These are phyloP conservation scores for Mucor plumbeus DNA, from an alignment of 371 early-diverging fungal species.

Conservation along the genomic window DNA sequence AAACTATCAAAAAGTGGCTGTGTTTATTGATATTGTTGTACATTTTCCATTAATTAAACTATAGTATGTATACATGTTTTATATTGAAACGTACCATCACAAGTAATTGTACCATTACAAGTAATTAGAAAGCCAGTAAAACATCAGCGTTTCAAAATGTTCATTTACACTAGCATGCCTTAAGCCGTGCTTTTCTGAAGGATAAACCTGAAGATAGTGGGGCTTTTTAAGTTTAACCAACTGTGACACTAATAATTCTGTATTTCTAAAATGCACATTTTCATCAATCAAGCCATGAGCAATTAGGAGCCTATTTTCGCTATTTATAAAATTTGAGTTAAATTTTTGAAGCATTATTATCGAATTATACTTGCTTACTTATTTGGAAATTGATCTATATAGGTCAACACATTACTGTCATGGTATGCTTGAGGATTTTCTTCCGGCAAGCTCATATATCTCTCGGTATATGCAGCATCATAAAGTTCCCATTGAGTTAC, in stretches of 20 bases:
- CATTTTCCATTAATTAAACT: too few species aligned
- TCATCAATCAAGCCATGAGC: conserved; percentile 85
- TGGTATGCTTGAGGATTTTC: conserved; percentile 60
- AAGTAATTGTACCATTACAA: conserved; percentile 54
- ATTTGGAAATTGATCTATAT: conserved; percentile 66
- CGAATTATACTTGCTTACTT: conserved; percentile 37
- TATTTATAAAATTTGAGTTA: conserved; percentile 8
- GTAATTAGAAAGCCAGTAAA: conserved; percentile 71
- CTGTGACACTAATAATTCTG: conserved; percentile 61
- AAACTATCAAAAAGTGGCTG: too few species aligned
- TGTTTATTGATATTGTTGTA: too few species aligned
- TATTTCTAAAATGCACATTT: conserved; percentile 81
- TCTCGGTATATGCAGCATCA: conserved; percentile 82
- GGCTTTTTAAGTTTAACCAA: conserved; percentile 65
- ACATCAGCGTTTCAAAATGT: conserved; percentile 83
- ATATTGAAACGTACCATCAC: conserved; percentile 19
- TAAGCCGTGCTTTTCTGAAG: conserved; percentile 79
- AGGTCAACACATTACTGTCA: conserved; percentile 58
- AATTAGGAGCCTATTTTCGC: conserved; percentile 71
- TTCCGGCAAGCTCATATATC: conserved; percentile 71
- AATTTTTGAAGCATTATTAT: background rate
- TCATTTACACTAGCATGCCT: conserved; percentile 72
- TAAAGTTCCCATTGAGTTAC: conserved; percentile 78
- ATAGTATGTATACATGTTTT: too few species aligned
- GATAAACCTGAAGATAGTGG: conserved; percentile 71